Base-by-base conservation (phyloP, 106 monocot species). In the Apostasia ramifera region DNA sequence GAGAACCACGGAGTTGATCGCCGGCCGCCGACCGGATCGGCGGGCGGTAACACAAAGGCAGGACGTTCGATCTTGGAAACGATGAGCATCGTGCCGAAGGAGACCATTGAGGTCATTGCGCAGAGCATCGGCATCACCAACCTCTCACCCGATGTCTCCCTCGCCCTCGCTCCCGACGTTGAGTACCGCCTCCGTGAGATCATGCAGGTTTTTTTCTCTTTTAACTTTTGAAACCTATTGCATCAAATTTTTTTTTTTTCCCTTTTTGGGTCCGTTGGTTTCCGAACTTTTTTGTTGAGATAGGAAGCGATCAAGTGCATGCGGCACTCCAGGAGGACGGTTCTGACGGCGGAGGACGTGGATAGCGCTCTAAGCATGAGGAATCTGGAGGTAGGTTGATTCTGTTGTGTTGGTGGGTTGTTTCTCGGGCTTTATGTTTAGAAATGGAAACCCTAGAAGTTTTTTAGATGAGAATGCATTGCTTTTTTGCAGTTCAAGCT, bases 121-220 rank as follows among this genome's bases (percentile, higher is more conserved):
- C 92, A 98, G 69, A 93, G 93, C 80, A 85, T 98, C n/a, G 97
- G 97, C 40, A 93, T 98, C 74, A 37, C 69, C 70, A 85, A 76
- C 57, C 79, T 98, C 62, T 77, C 89, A 43, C 55, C 90, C 59
- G 98, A 98, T 68, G 98, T 90, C 57, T 67, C 98, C 70, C 73
- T 72, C 44, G 90, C 87, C 37, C 83, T 98, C 52, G 93, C 98
- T 44, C 87, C 98, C 66, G 98, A 98, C 38, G 93, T 92, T 6
- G 98, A 98, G 85, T 98, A 93, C 80, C 89, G 98, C 63, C 78
- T 98, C 78, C 93, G 98, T 44, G 98, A 98, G 77, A 90, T 98
- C 73, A 98, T 93, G 82, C 95, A 97, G 95, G 95, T 91, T 40
- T 8, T 49, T n/a, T 6, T 38, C 8, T 2, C 1, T 8, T 50